phyloP scores from a whole-genome alignment of 2,329 filamentous ascomycete genomes.

The Alternaria sp. region DNA sequence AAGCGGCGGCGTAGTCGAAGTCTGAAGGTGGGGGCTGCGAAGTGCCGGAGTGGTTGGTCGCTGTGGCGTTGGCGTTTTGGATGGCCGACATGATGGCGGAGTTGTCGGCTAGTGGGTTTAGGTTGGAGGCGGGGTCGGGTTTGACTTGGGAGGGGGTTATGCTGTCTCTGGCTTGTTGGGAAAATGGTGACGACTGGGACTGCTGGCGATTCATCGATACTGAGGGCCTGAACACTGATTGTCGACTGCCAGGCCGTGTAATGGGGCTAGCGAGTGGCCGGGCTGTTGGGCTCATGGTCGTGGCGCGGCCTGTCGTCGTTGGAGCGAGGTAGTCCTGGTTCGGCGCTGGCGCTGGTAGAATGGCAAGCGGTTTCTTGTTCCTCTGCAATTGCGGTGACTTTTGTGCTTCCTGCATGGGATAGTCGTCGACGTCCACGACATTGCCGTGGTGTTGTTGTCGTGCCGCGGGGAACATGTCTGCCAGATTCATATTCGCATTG shows the following conservation, averaged over 20 bases:
- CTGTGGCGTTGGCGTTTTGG: slow-evolving; percentile 52
- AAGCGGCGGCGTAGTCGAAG: slow-evolving; percentile 55
- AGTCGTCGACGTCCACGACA: slow-evolving; percentile 68
- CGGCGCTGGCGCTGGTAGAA: slow-evolving; percentile 43
- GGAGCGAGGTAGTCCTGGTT: slow-evolving; percentile 31
- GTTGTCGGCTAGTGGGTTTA: slow-evolving; percentile 47
- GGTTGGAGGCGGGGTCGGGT: slow-evolving; percentile 49
- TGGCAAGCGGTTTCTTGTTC: slow-evolving; percentile 44
- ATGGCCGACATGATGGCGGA: slow-evolving; percentile 61
- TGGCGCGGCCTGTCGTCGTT: slow-evolving; percentile 30
- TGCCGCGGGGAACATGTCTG: slow-evolving; percentile 81
- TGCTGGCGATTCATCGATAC: slow-evolving; percentile 22
- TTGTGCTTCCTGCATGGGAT: slow-evolving; percentile 46
- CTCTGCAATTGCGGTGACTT: slow-evolving; percentile 47
- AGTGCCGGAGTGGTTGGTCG: slow-evolving; percentile 16
- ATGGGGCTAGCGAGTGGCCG: slow-evolving; percentile 36
- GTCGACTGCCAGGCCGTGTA: slow-evolving; percentile 25
- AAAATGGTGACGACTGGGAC: slow-evolving; percentile 12
- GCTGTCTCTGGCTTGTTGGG: slow-evolving; percentile 15
- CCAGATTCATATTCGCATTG: slow-evolving; percentile 77
- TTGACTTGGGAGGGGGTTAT: slow-evolving; percentile 42
- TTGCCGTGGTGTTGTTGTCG: slow-evolving; percentile 62
- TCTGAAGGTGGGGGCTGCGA: slow-evolving; percentile 42
- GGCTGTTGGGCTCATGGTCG: slow-evolving; percentile 39
- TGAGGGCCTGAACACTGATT: slow-evolving; percentile 32